phyloP scores from a whole-genome alignment of 768 basidiomycete species.

The Royoungia palumana region DNA sequence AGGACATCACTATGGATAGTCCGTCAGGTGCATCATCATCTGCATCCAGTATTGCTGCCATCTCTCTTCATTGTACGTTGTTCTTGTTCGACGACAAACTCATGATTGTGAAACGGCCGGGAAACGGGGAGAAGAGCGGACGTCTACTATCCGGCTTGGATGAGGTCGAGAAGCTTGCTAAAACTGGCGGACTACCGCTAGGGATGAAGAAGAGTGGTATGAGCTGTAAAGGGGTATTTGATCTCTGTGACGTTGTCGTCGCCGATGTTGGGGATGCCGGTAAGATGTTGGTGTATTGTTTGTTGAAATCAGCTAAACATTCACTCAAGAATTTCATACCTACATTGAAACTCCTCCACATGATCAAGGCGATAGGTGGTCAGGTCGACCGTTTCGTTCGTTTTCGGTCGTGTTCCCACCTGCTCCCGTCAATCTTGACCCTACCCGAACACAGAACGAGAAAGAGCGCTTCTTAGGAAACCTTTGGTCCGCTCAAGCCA shows the following conservation, averaged over 20 bases:
- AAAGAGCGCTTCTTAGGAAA: slow-evolving; percentile 86
- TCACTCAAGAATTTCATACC: slow-evolving; percentile 71
- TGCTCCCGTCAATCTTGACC: slow-evolving; percentile 60
- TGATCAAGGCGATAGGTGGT: slow-evolving; percentile 85
- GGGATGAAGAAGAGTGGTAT: slow-evolving; percentile 77
- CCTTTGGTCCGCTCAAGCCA: slow-evolving; percentile 85
- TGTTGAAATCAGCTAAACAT: slow-evolving; percentile 7
- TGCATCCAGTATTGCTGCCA: slow-evolving; percentile 39
- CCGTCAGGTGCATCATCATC: slow-evolving; percentile 39
- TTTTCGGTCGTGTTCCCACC: slow-evolving; percentile 78
- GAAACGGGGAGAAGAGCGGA: slow-evolving; percentile 72
- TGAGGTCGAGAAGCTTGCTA: slow-evolving; percentile 70
- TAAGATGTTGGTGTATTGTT: slow-evolving; percentile 34
- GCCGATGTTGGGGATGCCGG: slow-evolving; percentile 86
- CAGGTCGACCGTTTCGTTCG: slow-evolving; percentile 79
- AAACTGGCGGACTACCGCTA: slow-evolving; percentile 55
- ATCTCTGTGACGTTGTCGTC: slow-evolving; percentile 78
- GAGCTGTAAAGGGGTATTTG: slow-evolving; percentile 80
- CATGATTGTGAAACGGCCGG: slow-evolving; percentile 84
- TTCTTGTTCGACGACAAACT: slow-evolving; percentile 95
- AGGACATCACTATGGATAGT: slow-evolving; percentile 64
- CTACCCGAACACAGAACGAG: slow-evolving; percentile 56
- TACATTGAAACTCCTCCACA: slow-evolving; percentile 80
- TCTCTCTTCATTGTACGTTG: slow-evolving; percentile 75
- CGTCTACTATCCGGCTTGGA: slow-evolving; percentile 71